Evolutionary conservation across 2,329 filamentous ascomycete genomes (phyloP).

Genomic region (Uncinocarpus reesii): DNA sequence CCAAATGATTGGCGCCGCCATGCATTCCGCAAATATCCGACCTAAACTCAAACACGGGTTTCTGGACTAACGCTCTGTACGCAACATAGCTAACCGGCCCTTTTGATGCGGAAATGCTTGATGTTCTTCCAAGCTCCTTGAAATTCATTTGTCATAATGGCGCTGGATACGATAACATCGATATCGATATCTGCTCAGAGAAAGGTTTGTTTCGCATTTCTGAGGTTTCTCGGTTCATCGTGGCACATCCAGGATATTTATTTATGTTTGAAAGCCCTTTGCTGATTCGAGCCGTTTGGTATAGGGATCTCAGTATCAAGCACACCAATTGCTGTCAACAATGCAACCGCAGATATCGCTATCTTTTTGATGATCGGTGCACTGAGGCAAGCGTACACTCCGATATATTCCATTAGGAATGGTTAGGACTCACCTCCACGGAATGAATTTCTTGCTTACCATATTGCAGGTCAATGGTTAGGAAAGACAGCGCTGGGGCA

Average conservation of each 20-base stretch:
- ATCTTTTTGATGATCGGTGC: conserved; percentile 42
- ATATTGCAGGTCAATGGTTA: conserved; percentile 30
- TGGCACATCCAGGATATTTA: too few relatives aligned
- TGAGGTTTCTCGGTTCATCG: background rate
- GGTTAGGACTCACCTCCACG: conserved; percentile 22
- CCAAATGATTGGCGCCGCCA: background rate
- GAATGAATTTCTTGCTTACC: background rate
- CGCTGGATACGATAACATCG: conserved; percentile 53
- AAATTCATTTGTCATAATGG: conserved; percentile 47
- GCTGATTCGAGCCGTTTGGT: background rate
- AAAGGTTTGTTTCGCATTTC: conserved; percentile 22
- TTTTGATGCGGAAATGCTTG: conserved; percentile 41
- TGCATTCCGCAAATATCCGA: conserved; percentile 1
- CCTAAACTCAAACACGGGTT: background rate
- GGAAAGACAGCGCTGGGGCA: conserved; percentile 35
- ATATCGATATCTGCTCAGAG: conserved; percentile 44
- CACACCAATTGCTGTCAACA: conserved; percentile 38
- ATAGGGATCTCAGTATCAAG: conserved; percentile 35
- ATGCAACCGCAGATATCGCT: conserved; percentile 39
- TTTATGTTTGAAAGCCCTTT: background rate
- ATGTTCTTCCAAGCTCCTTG: conserved; percentile 36
- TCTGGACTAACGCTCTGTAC: conserved; percentile 2
- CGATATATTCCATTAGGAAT: conserved; percentile 33
- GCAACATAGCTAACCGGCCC: conserved; percentile 33
- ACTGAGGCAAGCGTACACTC: conserved; percentile 36